Evolutionary conservation across 345 rosid species (phyloP), one percentile per base, ranked within the genome.

Genomic region (Litchi chinensis): DNA sequence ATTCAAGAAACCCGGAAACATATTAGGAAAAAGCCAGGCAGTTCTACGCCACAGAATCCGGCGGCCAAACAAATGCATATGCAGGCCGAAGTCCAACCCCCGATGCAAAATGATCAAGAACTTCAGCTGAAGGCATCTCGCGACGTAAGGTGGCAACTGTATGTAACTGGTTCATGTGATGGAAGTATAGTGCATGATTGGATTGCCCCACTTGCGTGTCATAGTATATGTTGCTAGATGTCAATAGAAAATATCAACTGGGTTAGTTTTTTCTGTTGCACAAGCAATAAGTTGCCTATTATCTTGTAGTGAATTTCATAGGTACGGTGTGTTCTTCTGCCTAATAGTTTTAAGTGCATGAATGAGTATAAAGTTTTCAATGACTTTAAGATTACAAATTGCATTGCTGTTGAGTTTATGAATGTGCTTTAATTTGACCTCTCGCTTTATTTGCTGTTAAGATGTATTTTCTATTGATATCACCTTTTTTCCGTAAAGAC

Each of bases 51-150:
- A n/a, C 80, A 77, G 71, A 86, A 84, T 77, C 88, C 85, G 80
- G 76, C 77, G 57, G 65, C 67, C 75, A 81, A 84, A 63, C 88
- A 87, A 26, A 82, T 84, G n/a, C 67, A 79, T 59, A 73, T 77
- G 79, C 85, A 77, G 75, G 71, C 76, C 24, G 84, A 83, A 73
- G 77, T 68, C 65, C 89, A 83, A 79, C 64, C 83, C 16, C 85
- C 79, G 32, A 70, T 71, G 75, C 92, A 88, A 86, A 77, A 87
- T 22, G 97, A 95, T 80, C 93, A 85, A 73, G 99, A 93, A 70
- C 90, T 91, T 87, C 99, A 95, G 82, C 88, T 93, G 75, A 95
- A 95, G 91, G 99, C 98, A 79, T 95, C 99, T 85, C 99, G 97
- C 84, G 99, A 95, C 87, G 99, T 95, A 93, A 95, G 98, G 96